Base-by-base conservation (phyloP, 371 early-diverging fungal genomes). In the Dipsacomyces acuminosporus region DNA sequence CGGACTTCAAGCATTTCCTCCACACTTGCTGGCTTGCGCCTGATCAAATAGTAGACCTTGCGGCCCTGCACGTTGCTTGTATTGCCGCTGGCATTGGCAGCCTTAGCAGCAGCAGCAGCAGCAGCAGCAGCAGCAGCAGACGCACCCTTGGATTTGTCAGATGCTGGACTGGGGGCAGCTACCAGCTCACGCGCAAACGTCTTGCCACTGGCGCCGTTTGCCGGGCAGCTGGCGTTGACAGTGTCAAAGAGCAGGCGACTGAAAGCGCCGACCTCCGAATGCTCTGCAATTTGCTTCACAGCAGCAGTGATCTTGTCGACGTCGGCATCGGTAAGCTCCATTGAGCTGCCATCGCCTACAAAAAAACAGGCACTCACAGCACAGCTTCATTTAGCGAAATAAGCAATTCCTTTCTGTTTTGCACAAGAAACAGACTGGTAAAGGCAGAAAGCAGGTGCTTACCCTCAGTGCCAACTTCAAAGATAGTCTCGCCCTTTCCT, bases 1-100 rank as follows among this genome's bases (percentile, higher is more conserved):
- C 95, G 82, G 30, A 94, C 76, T 63, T 94, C 95, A 25, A 87
- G 73, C 45, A 91, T 58, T 51, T 89, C 82, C 61, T 91, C 85
- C 7, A 89, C 82, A 14, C 82, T 73, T 24, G 77, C 77, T 5
- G 89, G 82, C 4, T 75, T 70, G 48, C 78, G 81, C 34, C 94
- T 81, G 4, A 93, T 76, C 76, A 94, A 75, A 26, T 52, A 70
- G 21, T 52, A 46, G 20, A 52, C 41, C 41, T 9, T 19, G 19
- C 52, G 60, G 19, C 15, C 36, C n/a, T n/a, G n/a, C n/a, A n/a
- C n/a, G n/a, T n/a, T n/a, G n/a, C n/a, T n/a, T n/a, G n/a, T n/a
- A 21, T 46, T 44, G 49, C 17, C 30, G 52, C 25, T 23, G 36
- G 19, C n/a, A 14, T n/a, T n/a, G n/a, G n/a, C n/a, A n/a, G n/a